Percentiles rank a stretch among this genome's conserved stretches.
Evolutionary conservation across 2,329 filamentous ascomycete genomes (phyloP).

Genomic region (Biscogniauxia sp.): DNA sequence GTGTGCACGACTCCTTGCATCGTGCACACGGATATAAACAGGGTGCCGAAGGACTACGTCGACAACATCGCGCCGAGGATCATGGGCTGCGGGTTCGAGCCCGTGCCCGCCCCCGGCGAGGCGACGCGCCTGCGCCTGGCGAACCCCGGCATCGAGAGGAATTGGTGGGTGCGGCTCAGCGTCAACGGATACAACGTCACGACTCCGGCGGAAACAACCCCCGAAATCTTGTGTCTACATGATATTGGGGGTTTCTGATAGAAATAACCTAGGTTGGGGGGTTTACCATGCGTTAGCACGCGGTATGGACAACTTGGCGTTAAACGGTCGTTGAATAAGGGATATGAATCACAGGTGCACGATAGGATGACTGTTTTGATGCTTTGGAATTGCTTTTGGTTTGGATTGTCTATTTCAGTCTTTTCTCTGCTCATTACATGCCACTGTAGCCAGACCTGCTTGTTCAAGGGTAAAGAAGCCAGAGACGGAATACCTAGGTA

Average conservation of each 20-base stretch:
- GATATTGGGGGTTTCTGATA: background rate
- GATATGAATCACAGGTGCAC: too few species aligned
- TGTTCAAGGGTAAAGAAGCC: too few species aligned
- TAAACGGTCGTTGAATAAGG: too few species aligned
- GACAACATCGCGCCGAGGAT: background rate
- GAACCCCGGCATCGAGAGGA: conserved; percentile 8
- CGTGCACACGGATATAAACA: background rate
- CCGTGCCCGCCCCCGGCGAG: background rate
- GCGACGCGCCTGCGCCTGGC: conserved; percentile 3
- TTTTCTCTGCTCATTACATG: too few species aligned
- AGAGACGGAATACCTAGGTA: too few species aligned
- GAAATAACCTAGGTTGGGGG: too few species aligned
- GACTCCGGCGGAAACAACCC: conserved; percentile 1
- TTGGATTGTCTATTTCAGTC: too few species aligned
- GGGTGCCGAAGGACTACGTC: background rate
- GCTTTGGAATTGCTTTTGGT: too few species aligned
- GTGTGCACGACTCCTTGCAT: background rate
- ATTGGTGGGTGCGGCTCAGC: conserved; percentile 6
- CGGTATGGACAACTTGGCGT: too few species aligned
- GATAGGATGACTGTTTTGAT: too few species aligned
- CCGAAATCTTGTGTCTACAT: conserved; percentile 5
- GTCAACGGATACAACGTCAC: conserved; percentile 12
- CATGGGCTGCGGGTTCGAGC: conserved; percentile 1
- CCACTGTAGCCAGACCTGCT: too few species aligned
- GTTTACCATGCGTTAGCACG: background rate